Percentiles rank a stretch among this genome's conserved stretches.
Conservation (phyloP, 257 asterid genomes). For the Handroanthus guayacan region DNA sequence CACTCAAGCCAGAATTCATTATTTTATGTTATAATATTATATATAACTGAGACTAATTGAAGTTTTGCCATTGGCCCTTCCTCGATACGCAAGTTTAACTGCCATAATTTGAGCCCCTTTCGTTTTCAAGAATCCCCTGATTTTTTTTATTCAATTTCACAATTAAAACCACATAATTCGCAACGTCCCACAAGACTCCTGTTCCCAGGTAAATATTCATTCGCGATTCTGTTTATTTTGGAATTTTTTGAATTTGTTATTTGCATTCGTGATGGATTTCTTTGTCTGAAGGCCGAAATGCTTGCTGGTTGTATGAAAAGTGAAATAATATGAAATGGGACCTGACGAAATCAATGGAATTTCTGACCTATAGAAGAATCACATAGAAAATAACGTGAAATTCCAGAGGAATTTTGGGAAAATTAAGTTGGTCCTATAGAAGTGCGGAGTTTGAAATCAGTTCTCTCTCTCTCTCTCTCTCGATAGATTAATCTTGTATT, state of each 20-base stretch:
- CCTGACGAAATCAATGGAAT: background rate
- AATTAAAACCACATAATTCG: background rate
- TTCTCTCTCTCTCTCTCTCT: background rate
- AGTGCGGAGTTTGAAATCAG: background rate
- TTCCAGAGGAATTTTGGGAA: conserved; percentile 9
- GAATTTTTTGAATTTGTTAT: background rate
- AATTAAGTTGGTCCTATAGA: background rate
- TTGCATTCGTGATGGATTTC: conserved; percentile 19
- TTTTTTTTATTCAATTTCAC: background rate
- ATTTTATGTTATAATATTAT: background rate
- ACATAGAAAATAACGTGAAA: no score
- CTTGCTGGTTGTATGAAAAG: background rate
- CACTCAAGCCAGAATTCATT: background rate
- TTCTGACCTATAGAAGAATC: background rate
- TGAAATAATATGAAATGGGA: background rate
- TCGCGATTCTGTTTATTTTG: conserved; percentile 2
- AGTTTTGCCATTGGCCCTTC: conserved; percentile 6
- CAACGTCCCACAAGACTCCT: conserved; percentile 19
- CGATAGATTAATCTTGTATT: background rate
- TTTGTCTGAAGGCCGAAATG: background rate
- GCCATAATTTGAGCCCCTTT: background rate
- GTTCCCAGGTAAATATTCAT: background rate
- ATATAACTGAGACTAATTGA: conserved; percentile 1
- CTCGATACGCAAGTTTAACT: background rate
- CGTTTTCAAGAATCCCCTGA: conserved; percentile 22